phyloP scores from a whole-genome alignment of 2,329 filamentous ascomycete species.

The Harringtonia lauricola region DNA sequence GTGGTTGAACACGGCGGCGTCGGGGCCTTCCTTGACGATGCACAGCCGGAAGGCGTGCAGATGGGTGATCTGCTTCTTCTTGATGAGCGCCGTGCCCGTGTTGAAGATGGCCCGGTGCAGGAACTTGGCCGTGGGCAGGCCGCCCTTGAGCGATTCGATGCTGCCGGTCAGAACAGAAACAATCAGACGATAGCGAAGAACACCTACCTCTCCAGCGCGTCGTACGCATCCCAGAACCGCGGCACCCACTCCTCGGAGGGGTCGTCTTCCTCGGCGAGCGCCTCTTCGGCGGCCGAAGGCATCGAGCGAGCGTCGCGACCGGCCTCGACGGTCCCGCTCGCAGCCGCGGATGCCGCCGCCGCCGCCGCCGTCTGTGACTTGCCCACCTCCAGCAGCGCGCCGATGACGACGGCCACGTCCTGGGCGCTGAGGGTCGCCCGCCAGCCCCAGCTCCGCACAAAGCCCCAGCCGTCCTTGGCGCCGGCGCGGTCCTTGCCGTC shows the following conservation, averaged over 20 bases:
- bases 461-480: conserved; percentile 88
- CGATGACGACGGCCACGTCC: conserved; percentile 87
- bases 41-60: conserved; percentile 89
- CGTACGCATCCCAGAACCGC: conserved; percentile 62
- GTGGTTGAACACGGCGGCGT: conserved; percentile 84
- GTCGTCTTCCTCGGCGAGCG: conserved; percentile 27
- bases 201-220: conserved; percentile 56
- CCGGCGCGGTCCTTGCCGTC: conserved; percentile 58
- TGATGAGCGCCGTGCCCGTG: conserved; percentile 81
- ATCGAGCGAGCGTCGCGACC: conserved; percentile 19
- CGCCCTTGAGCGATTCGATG: conserved; percentile 63
- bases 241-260: conserved; percentile 49
- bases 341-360: conserved; percentile 11
- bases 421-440: conserved; percentile 86
- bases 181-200: conserved; percentile 10
- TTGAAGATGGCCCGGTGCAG: conserved; percentile 87
- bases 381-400: conserved; percentile 86
- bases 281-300: conserved; percentile 31
- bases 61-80: conserved; percentile 89
- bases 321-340: conserved; percentile 15
- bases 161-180: conserved; percentile 27
- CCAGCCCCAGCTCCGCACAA: conserved; percentile 96
- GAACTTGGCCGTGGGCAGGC: conserved; percentile 75
- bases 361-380: conserved; percentile 34
- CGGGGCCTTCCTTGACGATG: conserved; percentile 88